A percentile compares a stretch with the other conserved stretches of the same genome.
Evolutionary conservation across 2,329 filamentous ascomycete genomes (phyloP).

Genomic region (Proliferodiscus dingleyae): DNA sequence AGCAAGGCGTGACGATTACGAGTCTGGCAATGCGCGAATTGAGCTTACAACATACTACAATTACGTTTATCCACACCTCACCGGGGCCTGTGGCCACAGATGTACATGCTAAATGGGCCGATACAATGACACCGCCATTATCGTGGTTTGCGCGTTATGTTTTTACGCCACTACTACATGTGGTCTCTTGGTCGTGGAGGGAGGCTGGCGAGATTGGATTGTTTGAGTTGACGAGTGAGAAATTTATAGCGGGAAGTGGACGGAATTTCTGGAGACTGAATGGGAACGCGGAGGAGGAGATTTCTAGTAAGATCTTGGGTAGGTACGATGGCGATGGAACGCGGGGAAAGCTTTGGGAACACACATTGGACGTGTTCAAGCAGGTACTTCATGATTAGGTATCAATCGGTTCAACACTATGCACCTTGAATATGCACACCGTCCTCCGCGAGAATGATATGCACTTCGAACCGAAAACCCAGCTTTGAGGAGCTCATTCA

Average conservation of each 20-base stretch:
- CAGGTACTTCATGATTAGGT: neutral
- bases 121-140: neutral
- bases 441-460: neutral
- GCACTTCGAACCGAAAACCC: conserved; percentile 38
- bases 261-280: neutral
- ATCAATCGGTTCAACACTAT: neutral
- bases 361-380: neutral
- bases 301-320: neutral
- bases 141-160: neutral
- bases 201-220: neutral
- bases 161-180: neutral
- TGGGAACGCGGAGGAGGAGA: neutral
- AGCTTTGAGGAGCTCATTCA: conserved; percentile 62
- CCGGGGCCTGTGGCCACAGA: neutral
- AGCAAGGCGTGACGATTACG: neutral
- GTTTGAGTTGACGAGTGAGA: neutral
- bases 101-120: neutral
- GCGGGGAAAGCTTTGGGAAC: neutral
- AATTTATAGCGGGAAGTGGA: neutral
- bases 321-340: neutral
- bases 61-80: neutral
- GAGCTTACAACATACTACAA: neutral
- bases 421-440: too few species aligned
- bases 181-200: neutral
- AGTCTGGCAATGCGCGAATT: neutral